Base-by-base conservation (phyloP, 1,284 basidiomycete species). In the Sphagnurus paluster region DNA sequence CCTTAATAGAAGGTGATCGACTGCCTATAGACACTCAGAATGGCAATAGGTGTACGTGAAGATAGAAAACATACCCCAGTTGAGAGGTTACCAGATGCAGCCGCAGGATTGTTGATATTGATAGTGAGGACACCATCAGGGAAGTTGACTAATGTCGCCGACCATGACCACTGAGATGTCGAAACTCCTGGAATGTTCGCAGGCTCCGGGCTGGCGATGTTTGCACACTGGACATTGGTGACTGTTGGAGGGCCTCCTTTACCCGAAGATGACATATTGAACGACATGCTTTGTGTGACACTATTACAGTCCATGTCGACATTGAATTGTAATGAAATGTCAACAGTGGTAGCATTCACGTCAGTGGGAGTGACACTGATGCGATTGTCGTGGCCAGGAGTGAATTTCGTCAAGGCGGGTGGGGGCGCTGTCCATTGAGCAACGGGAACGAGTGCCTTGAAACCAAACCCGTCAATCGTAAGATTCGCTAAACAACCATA, bases 301-400 rank as follows among this genome's bases (percentile, higher is more conserved):
- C 76, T 76, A 10, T 71, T 56, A 60, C 92, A 94, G 52, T 77
- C 72, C 93, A 96, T 93, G 23, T 59, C 61, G 10, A 72, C 65
- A 56, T 85, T 93, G 69, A 90, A 95, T 64, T 94, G 86, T 49
- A 96, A 73, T 0, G 74, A 61, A 45, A 95, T 80, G 50, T 84
- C 70, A 45, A 92, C 64, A 1, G 74, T 77, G 13, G 82, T 85
- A 2, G 77, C 74, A 52, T 84, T 85, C 38, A 68, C 50, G 24
- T 78, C 72, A 4, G 69, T 74, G 4, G 70, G 44, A 29, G 73
- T 70, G 4, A 72, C 74, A 2, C 74, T 62, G 24, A 92, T 68
- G 30, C 93, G 85, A 19, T 81, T 75, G 57, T 96, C 93, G 63
- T 96, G 93, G 1, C 91, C 90, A 0, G 93, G 93, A 3, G 66